Evolutionary conservation across 2,329 filamentous ascomycete genomes (phyloP), one percentile per base, ranked within the genome.

Genomic region (Ophiocordyceps camponoti-leonardi): DNA sequence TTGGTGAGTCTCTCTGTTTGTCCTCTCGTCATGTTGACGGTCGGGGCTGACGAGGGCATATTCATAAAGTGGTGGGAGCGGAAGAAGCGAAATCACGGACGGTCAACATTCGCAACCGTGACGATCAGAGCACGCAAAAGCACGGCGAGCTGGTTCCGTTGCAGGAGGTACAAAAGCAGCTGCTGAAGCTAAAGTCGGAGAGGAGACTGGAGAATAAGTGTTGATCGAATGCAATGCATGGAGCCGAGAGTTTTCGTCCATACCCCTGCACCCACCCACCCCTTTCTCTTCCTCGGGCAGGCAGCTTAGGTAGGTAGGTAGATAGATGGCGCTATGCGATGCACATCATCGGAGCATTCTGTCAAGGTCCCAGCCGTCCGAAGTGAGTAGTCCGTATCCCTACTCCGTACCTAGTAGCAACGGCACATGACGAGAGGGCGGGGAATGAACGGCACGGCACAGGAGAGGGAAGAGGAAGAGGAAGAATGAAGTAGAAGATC

Each of bases 61-160:
- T 20, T 22, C 44, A 74, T 6, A 28, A 28, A 28, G 75, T 80
- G 47, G 75, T 80, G 50, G 77, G 76, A 47, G 75, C 73, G 50
- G 69, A 77, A 56, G 77, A 80, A 61, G 71, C 69, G 63, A 67
- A 72, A 51, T 73, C 70, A 44, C 67, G 73, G 53, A 70, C 75
- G 50, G 71, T 81, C 57, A 79, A 78, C 58, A 73, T 80, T 48
- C 72, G 77, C 47, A 77, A 78, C 64, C 69, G 76, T 52, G 76
- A 79, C 54, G 75, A 80, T 60, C 73, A 73, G 44, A 71, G 69
- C 46, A 75, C 71, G 45, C 76, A 81, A 61, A 70, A 69, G 54
- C 71, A 75, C 57, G 75, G 75, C 51, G 75, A 76, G 56, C 68
- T 77, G 41, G 63, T 79, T 43, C 63, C 69, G 19, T 60, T 80